A percentile compares a stretch with the other conserved stretches of the same genome.
Conservation (phyloP, 164 flowering plant genomes). For the Santalum album region DNA sequence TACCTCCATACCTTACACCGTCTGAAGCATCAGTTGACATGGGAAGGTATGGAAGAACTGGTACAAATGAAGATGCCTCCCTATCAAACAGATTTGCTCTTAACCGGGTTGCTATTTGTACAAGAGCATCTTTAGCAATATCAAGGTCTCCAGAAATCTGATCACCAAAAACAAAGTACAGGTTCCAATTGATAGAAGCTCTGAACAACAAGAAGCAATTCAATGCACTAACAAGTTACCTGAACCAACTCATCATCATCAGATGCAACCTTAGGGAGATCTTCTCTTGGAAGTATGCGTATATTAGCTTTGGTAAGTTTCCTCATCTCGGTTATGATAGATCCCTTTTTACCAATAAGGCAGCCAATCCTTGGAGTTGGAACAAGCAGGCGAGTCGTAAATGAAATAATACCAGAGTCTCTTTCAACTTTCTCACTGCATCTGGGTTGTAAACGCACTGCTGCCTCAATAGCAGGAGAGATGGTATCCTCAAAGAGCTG, state of each 20-base stretch:
- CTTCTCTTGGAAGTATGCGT: conserved; percentile 81
- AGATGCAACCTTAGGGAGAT: conserved; percentile 80
- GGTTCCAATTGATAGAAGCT: neutral
- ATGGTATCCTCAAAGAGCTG: conserved; percentile 73
- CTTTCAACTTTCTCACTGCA: conserved; percentile 89
- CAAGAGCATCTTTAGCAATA: conserved; percentile 75
- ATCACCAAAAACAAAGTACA: conserved; percentile 8
- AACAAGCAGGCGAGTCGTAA: conserved; percentile 79
- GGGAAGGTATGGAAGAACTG: conserved; percentile 84
- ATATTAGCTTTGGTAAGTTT: conserved; percentile 79
- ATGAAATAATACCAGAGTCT: conserved; percentile 68
- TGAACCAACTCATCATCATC: conserved; percentile 97
- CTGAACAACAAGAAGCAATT: neutral
- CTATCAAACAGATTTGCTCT: conserved; percentile 88
- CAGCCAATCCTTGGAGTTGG: conserved; percentile 86
- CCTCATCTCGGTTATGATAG: conserved; percentile 85
- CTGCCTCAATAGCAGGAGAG: conserved; percentile 86
- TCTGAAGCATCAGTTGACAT: conserved; percentile 55
- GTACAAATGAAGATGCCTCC: conserved; percentile 70
- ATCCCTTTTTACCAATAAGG: conserved; percentile 93
- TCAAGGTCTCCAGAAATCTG: conserved; percentile 94
- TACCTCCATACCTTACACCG: conserved; percentile 51
- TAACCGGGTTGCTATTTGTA: conserved; percentile 65
- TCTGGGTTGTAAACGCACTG: conserved; percentile 77
- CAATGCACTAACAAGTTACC: conserved; percentile 30